A percentile compares a stretch with the other conserved stretches of the same genome.
Conservation (phyloP, 1,284 basidiomycete species). For the Trichosporon coremiiforme region DNA sequence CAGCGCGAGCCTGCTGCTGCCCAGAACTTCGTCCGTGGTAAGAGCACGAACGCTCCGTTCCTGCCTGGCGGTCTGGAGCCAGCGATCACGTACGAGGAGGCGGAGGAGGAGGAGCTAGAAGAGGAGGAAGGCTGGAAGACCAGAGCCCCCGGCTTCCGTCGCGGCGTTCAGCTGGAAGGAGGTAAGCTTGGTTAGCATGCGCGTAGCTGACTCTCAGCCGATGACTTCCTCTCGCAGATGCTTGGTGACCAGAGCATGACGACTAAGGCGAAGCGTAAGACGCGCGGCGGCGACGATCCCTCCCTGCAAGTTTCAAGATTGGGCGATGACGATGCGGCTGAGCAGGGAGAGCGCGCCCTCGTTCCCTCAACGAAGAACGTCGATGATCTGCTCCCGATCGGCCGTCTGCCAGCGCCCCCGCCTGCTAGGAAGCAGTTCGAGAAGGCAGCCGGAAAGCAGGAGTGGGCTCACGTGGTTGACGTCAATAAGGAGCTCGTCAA, state of each 20-base stretch:
- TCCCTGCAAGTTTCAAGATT: conserved; percentile 43
- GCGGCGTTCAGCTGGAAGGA: conserved; percentile 50
- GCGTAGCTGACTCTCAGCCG: conserved; percentile 38
- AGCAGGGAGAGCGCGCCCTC: conserved; percentile 23
- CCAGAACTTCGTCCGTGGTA: conserved; percentile 85
- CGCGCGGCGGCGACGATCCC: conserved; percentile 42
- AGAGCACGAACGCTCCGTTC: conserved; percentile 88
- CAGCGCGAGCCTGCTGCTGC: conserved; percentile 75
- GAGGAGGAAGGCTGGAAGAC: conserved; percentile 55
- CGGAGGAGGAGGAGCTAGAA: conserved; percentile 46
- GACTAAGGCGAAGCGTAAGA: conserved; percentile 46
- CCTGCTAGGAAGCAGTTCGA: conserved; percentile 42
- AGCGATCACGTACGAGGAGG: conserved; percentile 41
- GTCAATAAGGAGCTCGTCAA: conserved; percentile 86
- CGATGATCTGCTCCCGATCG: conserved; percentile 77
- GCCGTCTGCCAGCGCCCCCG: conserved; percentile 58
- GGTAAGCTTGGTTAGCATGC: conserved; percentile 33
- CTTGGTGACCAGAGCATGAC: conserved; percentile 46
- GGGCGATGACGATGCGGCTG: conserved; percentile 39
- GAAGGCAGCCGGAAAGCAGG: conserved; percentile 68
- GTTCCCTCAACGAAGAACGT: conserved; percentile 61
- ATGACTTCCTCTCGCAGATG: conserved; percentile 53
- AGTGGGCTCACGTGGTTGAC: conserved; percentile 98
- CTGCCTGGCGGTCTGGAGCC: conserved; percentile 76
- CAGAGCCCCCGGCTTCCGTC: conserved; percentile 46